Evolutionary conservation across 1,284 basidiomycete species (phyloP).

Genomic region (Cystobasidium pallidum): DNA sequence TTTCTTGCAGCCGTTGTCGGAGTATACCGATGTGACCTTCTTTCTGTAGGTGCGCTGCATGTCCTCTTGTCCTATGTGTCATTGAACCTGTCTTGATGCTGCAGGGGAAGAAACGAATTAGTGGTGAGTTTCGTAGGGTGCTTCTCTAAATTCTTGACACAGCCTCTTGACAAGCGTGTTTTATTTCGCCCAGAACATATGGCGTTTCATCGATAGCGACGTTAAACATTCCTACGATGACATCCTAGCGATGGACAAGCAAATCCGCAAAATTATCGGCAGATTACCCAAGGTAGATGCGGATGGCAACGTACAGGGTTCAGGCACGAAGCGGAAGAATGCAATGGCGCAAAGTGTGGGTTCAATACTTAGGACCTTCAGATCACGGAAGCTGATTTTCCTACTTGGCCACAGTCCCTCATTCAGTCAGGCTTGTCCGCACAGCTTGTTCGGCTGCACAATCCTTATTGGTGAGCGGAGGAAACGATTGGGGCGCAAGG

Average conservation of each 20-base stretch:
- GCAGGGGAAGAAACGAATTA: constrained; percentile 17
- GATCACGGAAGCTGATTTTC: too few species aligned
- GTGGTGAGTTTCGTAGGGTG: constrained; percentile 9
- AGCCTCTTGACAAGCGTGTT: too few species aligned
- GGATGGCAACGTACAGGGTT: background rate
- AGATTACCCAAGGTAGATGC: constrained; percentile 14
- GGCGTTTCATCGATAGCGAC: constrained; percentile 39
- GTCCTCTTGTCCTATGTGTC: background rate
- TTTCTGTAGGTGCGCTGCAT: background rate
- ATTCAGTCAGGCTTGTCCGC: constrained; percentile 21
- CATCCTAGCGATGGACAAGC: constrained; percentile 17
- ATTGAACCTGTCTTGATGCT: background rate
- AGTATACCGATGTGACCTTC: constrained; percentile 27
- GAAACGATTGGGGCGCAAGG: background rate
- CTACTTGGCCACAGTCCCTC: background rate
- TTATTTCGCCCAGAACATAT: background rate
- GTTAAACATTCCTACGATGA: constrained; percentile 30
- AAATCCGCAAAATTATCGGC: constrained; percentile 16
- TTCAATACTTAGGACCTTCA: background rate
- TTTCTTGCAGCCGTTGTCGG: constrained; percentile 4
- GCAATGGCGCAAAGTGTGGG: constrained; percentile 16
- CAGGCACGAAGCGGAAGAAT: background rate
- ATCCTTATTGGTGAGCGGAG: constrained; percentile 1
- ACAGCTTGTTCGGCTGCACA: constrained; percentile 32
- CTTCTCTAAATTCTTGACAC: too few species aligned